Conservation (phyloP, 148 eudicot genomes). For the Heliamphora exappendiculata region DNA sequence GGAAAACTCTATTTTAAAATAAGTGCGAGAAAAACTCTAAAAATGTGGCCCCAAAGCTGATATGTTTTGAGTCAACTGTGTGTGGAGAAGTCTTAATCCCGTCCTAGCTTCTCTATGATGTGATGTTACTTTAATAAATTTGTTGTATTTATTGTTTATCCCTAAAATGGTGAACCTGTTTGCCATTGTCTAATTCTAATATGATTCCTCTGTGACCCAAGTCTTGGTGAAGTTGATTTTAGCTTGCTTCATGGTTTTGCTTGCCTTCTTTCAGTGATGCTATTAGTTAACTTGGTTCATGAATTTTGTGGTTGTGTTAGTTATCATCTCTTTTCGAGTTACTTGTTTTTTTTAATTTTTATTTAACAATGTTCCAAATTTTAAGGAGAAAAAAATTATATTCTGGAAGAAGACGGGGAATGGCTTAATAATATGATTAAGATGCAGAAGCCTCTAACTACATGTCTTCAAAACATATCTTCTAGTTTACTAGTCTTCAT, state of each 20-base stretch:
- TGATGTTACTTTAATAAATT: not conserved
- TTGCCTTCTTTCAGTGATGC: not conserved
- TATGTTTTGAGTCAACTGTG: too few relatives aligned
- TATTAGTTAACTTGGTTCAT: not conserved
- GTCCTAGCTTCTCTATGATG: not conserved
- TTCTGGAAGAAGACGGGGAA: not conserved
- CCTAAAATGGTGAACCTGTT: not conserved
- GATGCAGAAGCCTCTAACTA: not conserved
- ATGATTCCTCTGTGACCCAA: not conserved
- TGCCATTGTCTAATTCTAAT: not conserved
- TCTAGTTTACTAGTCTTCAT: conserved; percentile 1
- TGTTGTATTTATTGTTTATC: not conserved
- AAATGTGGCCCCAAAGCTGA: too few relatives aligned
- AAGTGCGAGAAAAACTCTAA: not conserved
- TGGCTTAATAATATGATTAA: not conserved
- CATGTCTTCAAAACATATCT: not conserved
- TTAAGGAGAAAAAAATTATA: not conserved
- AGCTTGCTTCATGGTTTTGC: not conserved
- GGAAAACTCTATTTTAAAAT: not conserved
- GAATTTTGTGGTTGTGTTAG: not conserved
- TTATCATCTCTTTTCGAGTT: not conserved
- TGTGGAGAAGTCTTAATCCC: too few relatives aligned
- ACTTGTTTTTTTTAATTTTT: too few relatives aligned
- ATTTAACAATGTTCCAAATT: not conserved
- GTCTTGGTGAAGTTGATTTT: not conserved